phyloP scores from a whole-genome alignment of 257 asterid genomes.

The Voacanga thouarsii region DNA sequence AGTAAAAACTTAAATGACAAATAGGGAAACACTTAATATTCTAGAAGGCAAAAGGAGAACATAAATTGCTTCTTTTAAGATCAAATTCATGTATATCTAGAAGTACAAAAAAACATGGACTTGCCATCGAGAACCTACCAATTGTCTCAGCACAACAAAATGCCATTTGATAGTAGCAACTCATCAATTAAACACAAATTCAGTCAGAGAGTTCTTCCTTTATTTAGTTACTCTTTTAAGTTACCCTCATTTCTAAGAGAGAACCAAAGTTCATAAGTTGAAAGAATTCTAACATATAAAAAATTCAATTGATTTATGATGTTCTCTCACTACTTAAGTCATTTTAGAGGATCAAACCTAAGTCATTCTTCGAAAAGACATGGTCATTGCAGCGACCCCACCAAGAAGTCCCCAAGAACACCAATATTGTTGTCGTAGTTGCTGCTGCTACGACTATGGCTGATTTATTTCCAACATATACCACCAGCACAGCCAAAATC shows the following conservation, averaged over 20 bases:
- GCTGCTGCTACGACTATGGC: conserved; percentile 75
- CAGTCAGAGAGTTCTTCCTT: not conserved
- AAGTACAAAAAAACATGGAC: not conserved
- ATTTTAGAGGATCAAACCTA: conserved; percentile 74
- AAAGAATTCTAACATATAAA: not conserved
- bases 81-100: not conserved
- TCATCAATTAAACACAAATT: not conserved
- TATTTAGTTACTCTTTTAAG: too few species aligned
- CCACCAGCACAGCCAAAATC: conserved; percentile 60
- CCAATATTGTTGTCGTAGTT: conserved; percentile 62
- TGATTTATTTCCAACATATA: conserved; percentile 55
- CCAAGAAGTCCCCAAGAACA: conserved; percentile 68
- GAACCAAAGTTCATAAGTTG: not conserved
- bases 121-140: not conserved
- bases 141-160: not conserved
- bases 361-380: conserved; percentile 72
- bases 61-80: too few species aligned
- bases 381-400: conserved; percentile 54
- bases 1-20: not conserved
- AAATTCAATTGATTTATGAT: conserved; percentile 18
- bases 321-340: conserved; percentile 39
- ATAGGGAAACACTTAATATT: not conserved
- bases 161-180: not conserved
- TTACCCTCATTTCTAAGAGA: not conserved
- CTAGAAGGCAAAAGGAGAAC: not conserved